A percentile compares a stretch with the other conserved stretches of the same genome.
These are phyloP conservation scores for peach (Prunus persica) DNA, from an alignment of 306 rosid genomes.

Conservation along the genomic window Prunus_persica_NCBIv2 NC_034016.1:11138001-11138500, in stretches of 20 bases:
- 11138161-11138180: background rate
- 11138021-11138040: slow-evolving; percentile 13
- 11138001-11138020: background rate
- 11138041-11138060: slow-evolving; percentile 8
- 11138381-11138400: background rate
- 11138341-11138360: slow-evolving; percentile 16
- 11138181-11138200: background rate
- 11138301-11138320: slow-evolving; percentile 13
- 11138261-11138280: slow-evolving; percentile 2
- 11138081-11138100: background rate
- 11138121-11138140: slow-evolving; percentile 21
- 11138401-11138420: slow-evolving; percentile 15
- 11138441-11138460: slow-evolving; percentile 12
- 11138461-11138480: background rate
- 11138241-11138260: slow-evolving; percentile 8
- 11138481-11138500: slow-evolving; percentile 1
- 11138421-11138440: slow-evolving; percentile 8
- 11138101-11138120: background rate
- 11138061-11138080: background rate
- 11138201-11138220: slow-evolving; percentile 13
- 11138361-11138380: slow-evolving; percentile 13
- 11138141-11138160: slow-evolving; percentile 17
- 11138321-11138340: background rate
- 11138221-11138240: background rate
- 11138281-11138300: slow-evolving; percentile 15